phyloP scores from a whole-genome alignment of 257 asterid species.

The Solanum gracilifrons region DNA sequence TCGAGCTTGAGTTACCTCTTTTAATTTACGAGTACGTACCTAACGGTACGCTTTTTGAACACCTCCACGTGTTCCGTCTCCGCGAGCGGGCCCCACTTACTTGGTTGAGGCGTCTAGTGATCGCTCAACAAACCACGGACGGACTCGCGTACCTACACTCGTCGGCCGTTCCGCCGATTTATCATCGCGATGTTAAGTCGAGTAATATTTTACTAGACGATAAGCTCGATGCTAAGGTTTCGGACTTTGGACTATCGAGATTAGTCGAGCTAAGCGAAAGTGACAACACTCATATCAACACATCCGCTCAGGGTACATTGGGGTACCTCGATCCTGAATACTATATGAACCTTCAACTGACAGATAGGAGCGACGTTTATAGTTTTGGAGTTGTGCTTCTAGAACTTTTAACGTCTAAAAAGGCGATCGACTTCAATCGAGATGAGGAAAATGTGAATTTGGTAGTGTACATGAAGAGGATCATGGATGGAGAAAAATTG shows the following conservation, averaged over 20 bases:
- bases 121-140: slow-evolving; percentile 33
- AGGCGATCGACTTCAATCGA: slow-evolving; percentile 46
- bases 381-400: slow-evolving; percentile 57
- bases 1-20: slow-evolving; percentile 47
- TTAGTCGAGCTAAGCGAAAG: slow-evolving; percentile 35
- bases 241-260: slow-evolving; percentile 53
- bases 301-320: slow-evolving; percentile 52
- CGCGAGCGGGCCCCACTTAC: slow-evolving; percentile 14
- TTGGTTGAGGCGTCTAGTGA: slow-evolving; percentile 35
- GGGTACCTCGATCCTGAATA: slow-evolving; percentile 62
- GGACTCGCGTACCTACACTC: slow-evolving; percentile 54
- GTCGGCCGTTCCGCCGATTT: slow-evolving; percentile 43
- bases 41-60: slow-evolving; percentile 46
- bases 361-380: slow-evolving; percentile 50
- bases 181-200: slow-evolving; percentile 51
- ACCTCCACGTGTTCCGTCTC: slow-evolving; percentile 22
- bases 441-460: slow-evolving; percentile 47
- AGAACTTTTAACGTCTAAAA: slow-evolving; percentile 42
- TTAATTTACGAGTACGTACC: slow-evolving; percentile 37
- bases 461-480: slow-evolving; percentile 47
- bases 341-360: slow-evolving; percentile 35
- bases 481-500: slow-evolving; percentile 33
- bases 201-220: slow-evolving; percentile 41
- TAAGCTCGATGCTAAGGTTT: slow-evolving; percentile 43
- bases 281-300: slow-evolving; percentile 38